Conservation (phyloP, 2,329 filamentous ascomycete genomes). For the Claviceps capensis region DNA sequence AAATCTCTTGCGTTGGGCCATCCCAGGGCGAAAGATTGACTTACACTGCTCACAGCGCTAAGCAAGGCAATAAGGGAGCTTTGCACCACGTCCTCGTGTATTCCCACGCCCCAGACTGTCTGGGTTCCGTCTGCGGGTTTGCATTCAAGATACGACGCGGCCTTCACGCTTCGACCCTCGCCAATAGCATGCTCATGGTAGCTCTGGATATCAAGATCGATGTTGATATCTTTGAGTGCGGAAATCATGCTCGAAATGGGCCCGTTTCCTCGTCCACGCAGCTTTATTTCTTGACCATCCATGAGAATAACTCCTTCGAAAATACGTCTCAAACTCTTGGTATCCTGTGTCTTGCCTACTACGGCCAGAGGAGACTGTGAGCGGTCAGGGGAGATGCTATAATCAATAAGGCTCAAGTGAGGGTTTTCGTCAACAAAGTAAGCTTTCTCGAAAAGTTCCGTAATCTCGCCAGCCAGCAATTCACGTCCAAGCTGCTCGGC, state of each 20-base stretch:
- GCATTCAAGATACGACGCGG: slow-evolving; percentile 92
- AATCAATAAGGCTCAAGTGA: slow-evolving; percentile 78
- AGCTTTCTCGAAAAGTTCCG: slow-evolving; percentile 71
- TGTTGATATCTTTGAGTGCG: slow-evolving; percentile 62
- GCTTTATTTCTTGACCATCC: slow-evolving; percentile 64
- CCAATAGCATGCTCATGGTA: slow-evolving; percentile 96
- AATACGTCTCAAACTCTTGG: slow-evolving; percentile 61
- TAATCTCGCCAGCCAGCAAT: slow-evolving; percentile 72
- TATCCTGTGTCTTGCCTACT: slow-evolving; percentile 60
- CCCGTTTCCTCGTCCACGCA: slow-evolving; percentile 74
- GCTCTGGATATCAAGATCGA: slow-evolving; percentile 81
- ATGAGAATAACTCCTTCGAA: slow-evolving; percentile 79
- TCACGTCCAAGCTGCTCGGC: slow-evolving; percentile 75
- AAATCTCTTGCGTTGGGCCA: not conserved
- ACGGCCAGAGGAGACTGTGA: slow-evolving; percentile 58
- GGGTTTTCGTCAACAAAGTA: slow-evolving; percentile 79
- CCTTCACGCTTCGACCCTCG: slow-evolving; percentile 67
- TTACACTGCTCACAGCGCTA: slow-evolving; percentile 73
- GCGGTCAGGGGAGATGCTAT: slow-evolving; percentile 77
- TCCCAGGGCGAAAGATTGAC: slow-evolving; percentile 20
- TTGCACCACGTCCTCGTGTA: slow-evolving; percentile 50
- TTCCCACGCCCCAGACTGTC: slow-evolving; percentile 71
- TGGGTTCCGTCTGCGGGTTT: slow-evolving; percentile 51
- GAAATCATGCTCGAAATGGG: slow-evolving; percentile 80
- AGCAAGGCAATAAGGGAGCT: slow-evolving; percentile 77